Base-by-base conservation (phyloP, 768 basidiomycete species). In the Lactarius sp. region DNA sequence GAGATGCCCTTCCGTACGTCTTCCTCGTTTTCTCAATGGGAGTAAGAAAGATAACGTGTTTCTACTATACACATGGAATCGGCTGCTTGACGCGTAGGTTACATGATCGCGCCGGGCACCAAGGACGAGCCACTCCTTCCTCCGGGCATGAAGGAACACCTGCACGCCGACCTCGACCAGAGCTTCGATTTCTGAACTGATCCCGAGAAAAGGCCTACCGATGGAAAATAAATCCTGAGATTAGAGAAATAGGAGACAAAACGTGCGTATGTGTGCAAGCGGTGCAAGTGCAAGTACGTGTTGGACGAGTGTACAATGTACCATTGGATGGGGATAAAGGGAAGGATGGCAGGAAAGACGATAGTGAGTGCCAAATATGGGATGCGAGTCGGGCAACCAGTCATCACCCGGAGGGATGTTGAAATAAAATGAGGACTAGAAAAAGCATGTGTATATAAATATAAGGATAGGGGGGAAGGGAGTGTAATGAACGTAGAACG, bases 1-100 rank as follows among this genome's bases (percentile, higher is more conserved):
- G 94, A 98, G 76, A 99, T 99, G 97, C 97, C 97, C 0, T 99
- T 99, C 79, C 78, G 93, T 91, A 69, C 72, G 90, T 82, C 22
- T 9, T 60, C 31, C 1, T 44, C 18, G 3, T 46, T n/a, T n/a
- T 49, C 4, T 42, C 6, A 4, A 42, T 5, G 14, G 16, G 44
- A 60, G 13, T 0, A 36, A 4, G n/a, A 13, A n/a, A 52, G 33
- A 34, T 33, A 52, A 20, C 14, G 44, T n/a, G n/a, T 10, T n/a
- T 14, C 10, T 12, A 51, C 34, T 53, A n/a, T 27, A 27, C 27
- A 50, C 27, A 31, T 9, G 33, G 8, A 33, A 39, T 47, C 52
- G 20, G 22, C 27, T 13, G 7, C 7, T 41, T 14, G 39, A 31
- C 33, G 0, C 12, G 16, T 12, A 81, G 81, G 80, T 12, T 81